Evolutionary conservation across 2,329 filamentous ascomycete species (phyloP), one percentile per base, ranked within the genome.

Genomic region (Trichoderma cornu-damae): DNA sequence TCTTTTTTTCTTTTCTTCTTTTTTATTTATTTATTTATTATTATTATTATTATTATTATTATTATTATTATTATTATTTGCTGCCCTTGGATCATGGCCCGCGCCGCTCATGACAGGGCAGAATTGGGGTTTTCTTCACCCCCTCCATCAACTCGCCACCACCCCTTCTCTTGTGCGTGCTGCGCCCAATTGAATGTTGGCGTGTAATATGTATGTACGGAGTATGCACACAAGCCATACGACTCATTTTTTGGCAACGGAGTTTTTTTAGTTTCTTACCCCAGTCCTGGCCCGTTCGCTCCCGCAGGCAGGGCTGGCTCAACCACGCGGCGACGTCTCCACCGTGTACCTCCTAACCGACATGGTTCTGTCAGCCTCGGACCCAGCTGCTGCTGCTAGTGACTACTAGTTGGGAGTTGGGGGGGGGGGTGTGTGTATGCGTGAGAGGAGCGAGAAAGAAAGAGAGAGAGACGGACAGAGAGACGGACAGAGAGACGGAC

Each of bases 301-400:
- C 56, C 56, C 56, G 56, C 56, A 24, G 48, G 44, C 57, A 59
- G 57, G 57, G 57, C 57, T 59, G 57, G 53, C 53, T 54, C 54
- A 60, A 51, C 53, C 58, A 60, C 58, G 54, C 58, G 58, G 53
- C 42, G 34, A 22, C 49, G 58, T 58, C 53, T 50, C 57, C 52
- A 55, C 52, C 22, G 11, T 34, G 44, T 49, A 49, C 28, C 53
- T 57, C 44, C 26, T 49, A 30, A n/a, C 53, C 30, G 47, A 58
- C 57, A 48, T 56, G 51, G 57, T 53, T 59, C 57, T 34, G 57
- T 59, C 57, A 59, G 57, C 58, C 53, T 60, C 44, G 58, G 48
- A 35, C 34, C 28, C n/a, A 34, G 32, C 26, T n/a, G n/a, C n/a
- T n/a, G n/a, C n/a, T n/a, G n/a, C n/a, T n/a, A n/a, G n/a, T n/a